Percentiles rank a stretch among this genome's conserved stretches.
Evolutionary conservation across 2,329 filamentous ascomycete species (phyloP).

Genomic region (Cladosporium phlei): DNA sequence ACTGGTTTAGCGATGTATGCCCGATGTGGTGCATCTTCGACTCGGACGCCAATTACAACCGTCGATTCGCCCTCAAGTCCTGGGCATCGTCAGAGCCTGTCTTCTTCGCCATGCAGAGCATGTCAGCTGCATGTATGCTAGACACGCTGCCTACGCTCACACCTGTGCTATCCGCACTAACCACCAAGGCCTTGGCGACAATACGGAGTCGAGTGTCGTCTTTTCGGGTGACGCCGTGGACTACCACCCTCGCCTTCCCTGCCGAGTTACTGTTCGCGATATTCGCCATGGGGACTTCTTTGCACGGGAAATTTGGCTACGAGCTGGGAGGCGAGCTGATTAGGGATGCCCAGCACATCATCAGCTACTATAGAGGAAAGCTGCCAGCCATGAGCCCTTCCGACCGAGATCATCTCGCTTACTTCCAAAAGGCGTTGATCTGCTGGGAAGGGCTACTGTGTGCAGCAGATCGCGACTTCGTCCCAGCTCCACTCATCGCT

Average conservation of each 20-base stretch:
- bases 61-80: constrained; percentile 13
- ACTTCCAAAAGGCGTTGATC: constrained; percentile 5
- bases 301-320: constrained; percentile 13
- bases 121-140: constrained; percentile 16
- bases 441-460: constrained; percentile 6
- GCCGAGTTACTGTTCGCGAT: constrained; percentile 16
- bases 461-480: not conserved
- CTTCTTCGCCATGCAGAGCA: constrained; percentile 16
- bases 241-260: constrained; percentile 3
- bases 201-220: not conserved
- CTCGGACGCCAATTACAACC: constrained; percentile 17
- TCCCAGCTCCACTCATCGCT: not conserved
- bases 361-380: not conserved
- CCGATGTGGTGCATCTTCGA: constrained; percentile 20
- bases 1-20: constrained; percentile 19
- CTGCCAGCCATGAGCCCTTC: not conserved
- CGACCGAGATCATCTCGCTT: not conserved
- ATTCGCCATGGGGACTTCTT: constrained; percentile 18
- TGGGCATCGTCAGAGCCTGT: constrained; percentile 16
- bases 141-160: constrained; percentile 15
- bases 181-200: not conserved
- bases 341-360: not conserved
- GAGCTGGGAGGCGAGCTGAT: not conserved
- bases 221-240: not conserved
- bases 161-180: not conserved